Conservation (phyloP, 2,329 filamentous ascomycete genomes). For the Mycocentrospora acerina region DNA sequence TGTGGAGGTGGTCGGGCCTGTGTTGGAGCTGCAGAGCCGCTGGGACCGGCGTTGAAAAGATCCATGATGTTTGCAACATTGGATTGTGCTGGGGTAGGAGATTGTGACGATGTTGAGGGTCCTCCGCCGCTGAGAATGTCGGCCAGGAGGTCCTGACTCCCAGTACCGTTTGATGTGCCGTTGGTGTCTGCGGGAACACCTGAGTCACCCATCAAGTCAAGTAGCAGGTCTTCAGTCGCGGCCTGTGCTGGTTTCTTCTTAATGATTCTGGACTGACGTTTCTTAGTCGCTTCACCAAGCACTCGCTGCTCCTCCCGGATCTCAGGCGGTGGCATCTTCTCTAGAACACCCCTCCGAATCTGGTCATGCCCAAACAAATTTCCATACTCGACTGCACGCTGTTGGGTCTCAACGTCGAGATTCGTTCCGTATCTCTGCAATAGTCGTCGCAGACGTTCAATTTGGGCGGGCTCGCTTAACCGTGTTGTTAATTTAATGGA, state of each 20-base stretch:
- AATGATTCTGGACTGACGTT: constrained; percentile 55
- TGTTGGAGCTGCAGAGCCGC: constrained; percentile 37
- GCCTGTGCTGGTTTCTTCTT: constrained; percentile 76
- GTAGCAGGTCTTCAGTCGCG: constrained; percentile 85
- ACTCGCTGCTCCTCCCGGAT: constrained; percentile 95
- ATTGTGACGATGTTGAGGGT: constrained; percentile 44
- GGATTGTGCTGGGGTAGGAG: constrained; percentile 42
- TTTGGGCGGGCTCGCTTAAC: constrained; percentile 77
- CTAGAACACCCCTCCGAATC: constrained; percentile 84
- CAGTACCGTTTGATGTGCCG: constrained; percentile 57
- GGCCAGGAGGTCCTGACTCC: constrained; percentile 81
- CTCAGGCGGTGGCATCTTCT: constrained; percentile 97
- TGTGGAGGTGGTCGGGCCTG: constrained; percentile 44
- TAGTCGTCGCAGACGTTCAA: constrained; percentile 80
- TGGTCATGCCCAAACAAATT: constrained; percentile 92
- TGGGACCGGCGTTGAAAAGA: constrained; percentile 65
- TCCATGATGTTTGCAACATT: constrained; percentile 77
- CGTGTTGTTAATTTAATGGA: constrained; percentile 93
- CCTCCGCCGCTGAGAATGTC: constrained; percentile 81
- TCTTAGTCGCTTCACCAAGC: constrained; percentile 70
- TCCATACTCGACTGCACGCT: constrained; percentile 90
- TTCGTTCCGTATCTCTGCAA: constrained; percentile 79
- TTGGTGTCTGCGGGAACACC: constrained; percentile 58
- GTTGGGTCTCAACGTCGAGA: constrained; percentile 92
- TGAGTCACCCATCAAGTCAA: constrained; percentile 88